Base-by-base conservation (phyloP, 495 filamentous ascomycete species). In the Mytilinidion resinicola region DNA sequence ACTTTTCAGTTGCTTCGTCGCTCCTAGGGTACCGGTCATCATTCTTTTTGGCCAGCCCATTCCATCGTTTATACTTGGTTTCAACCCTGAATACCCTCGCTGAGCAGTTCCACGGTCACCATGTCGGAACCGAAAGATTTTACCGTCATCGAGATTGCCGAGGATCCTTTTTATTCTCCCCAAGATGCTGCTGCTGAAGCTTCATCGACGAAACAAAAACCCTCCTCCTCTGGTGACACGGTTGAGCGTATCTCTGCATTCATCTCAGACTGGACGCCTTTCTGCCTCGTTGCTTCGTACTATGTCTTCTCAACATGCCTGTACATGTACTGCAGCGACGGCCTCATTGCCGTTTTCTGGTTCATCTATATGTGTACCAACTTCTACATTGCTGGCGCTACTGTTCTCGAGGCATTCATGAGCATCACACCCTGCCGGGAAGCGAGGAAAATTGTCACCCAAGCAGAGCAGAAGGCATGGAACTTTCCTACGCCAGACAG, bases 361-460 rank as follows among this genome's bases (percentile, higher is more conserved):
- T 73, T 70, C 53, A 59, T 73, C 50, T 73, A 69, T 59, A 59
- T 73, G 56, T 59, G 49, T 25, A 70, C 66, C 42, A 73, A 73
- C 65, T 68, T 72, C 44, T 73, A 73, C 61, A 71, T 73, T 43
- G 69, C 71, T 7, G 61, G 55, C 9, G 53, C 62, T 2, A 72
- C 71, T 8, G 73, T 70, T 14, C 33, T 76, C 3, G 73, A 76
- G 49, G 67, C 73, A 8, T 69, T 72, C 51, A 65, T 73, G 61
- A 67, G 66, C 47, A 65, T 74, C 39, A 63, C 61, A 9, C 61
- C 69, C 9, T 60, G 57, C 46, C 48, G 62, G 4, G 66, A 73
- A 25, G 66, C 72, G 3, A 50, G 66, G 17, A 70, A 72, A 53
- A 62, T 60, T 11, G 58, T 69, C 33, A 55, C 55, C 12, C 67